phyloP scores from a whole-genome alignment of 257 asterid species.

The Anisodus tanguticus region DNA sequence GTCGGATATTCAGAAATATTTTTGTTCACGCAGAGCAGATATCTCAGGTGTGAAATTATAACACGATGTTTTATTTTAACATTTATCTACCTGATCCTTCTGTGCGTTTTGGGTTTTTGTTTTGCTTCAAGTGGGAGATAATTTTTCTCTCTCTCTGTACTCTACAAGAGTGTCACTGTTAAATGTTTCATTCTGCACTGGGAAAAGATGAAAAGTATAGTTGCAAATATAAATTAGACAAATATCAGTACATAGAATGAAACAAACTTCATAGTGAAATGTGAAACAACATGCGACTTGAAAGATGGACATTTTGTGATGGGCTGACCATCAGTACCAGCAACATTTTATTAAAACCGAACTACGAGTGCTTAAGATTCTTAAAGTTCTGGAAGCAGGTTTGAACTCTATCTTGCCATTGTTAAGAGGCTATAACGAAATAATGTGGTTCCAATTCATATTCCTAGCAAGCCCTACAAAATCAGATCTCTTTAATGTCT shows the following conservation, averaged over 20 bases:
- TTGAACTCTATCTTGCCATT: neutral
- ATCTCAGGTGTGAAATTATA: constrained; percentile 65
- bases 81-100: neutral
- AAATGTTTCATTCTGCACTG: neutral
- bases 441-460: neutral
- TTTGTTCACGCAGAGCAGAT: constrained; percentile 86
- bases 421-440: neutral
- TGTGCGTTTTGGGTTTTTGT: neutral
- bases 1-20: constrained; percentile 83
- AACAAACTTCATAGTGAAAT: neutral
- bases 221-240: neutral
- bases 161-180: neutral
- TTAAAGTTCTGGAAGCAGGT: neutral
- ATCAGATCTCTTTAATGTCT: neutral
- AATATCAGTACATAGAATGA: neutral
- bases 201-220: neutral
- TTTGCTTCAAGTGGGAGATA: neutral
- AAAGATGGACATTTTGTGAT: neutral
- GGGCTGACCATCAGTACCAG: neutral
- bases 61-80: neutral
- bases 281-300: neutral
- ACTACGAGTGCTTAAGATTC: neutral
- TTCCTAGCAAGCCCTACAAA: constrained; percentile 10
- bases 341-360: neutral
- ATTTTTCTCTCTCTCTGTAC: neutral